Conservation (phyloP, 2,329 filamentous ascomycete species). For the Blastomyces gilchristii region DNA sequence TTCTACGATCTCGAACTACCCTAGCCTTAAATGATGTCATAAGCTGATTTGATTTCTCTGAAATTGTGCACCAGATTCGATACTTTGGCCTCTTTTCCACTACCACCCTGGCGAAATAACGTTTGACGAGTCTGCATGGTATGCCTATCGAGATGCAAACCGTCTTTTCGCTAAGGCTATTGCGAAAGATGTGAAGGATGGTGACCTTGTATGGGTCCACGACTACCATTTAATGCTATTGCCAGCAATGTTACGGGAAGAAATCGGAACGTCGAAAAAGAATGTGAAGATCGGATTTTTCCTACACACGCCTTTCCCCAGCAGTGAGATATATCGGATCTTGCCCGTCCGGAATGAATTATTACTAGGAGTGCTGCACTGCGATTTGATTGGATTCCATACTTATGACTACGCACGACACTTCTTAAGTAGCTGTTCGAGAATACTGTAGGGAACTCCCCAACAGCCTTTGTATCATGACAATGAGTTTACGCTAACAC, state of each 20-base stretch:
- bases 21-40: neutral
- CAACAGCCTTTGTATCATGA: slow-evolving; percentile 12
- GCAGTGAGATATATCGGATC: slow-evolving; percentile 93
- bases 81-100: slow-evolving; percentile 97
- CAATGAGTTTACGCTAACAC: neutral
- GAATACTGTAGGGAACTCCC: slow-evolving; percentile 57
- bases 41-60: neutral
- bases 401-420: slow-evolving; percentile 98
- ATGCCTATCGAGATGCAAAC: slow-evolving; percentile 87
- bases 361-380: slow-evolving; percentile 76
- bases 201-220: slow-evolving; percentile 94
- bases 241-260: slow-evolving; percentile 86
- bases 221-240: slow-evolving; percentile 98
- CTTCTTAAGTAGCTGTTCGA: slow-evolving; percentile 92
- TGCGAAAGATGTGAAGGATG: slow-evolving; percentile 77
- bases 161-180: slow-evolving; percentile 82
- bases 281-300: slow-evolving; percentile 98
- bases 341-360: slow-evolving; percentile 85
- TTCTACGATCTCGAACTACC: neutral
- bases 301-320: slow-evolving; percentile 92
- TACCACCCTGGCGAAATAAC: slow-evolving; percentile 98
- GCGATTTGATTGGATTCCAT: slow-evolving; percentile 94
- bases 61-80: slow-evolving; percentile 57
- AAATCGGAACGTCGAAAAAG: slow-evolving; percentile 68
- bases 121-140: slow-evolving; percentile 91